Conservation (phyloP, 371 early-diverging fungal species). For the Mucor plumbeus region DNA sequence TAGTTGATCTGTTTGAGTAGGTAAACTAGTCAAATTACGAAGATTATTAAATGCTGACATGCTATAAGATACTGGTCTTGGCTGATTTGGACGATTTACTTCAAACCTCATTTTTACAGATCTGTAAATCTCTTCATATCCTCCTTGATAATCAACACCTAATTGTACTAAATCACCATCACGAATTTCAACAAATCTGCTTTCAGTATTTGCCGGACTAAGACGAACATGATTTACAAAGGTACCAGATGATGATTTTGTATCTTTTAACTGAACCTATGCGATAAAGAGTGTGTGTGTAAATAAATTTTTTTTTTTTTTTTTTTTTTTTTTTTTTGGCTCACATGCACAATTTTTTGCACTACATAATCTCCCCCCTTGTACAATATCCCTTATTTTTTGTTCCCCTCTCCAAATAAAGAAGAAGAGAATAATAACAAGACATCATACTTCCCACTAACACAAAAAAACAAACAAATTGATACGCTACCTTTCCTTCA, state of each 20-base stretch:
- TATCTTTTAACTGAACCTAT: constrained; percentile 60
- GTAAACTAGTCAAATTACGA: constrained; percentile 26
- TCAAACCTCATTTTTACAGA: constrained; percentile 86
- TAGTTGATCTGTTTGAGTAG: constrained; percentile 2
- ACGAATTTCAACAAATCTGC: constrained; percentile 77
- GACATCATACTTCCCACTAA: constrained; percentile 8
- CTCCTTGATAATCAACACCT: constrained; percentile 97
- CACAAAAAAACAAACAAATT: background rate
- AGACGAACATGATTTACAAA: constrained; percentile 93
- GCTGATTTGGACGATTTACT: constrained; percentile 62
- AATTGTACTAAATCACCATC: constrained; percentile 94
- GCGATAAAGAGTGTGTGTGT: background rate
- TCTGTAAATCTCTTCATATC: constrained; percentile 68
- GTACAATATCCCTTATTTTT: background rate
- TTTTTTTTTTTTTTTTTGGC: background rate
- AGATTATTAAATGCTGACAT: constrained; percentile 38
- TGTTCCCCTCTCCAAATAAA: background rate
- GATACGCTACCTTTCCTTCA: constrained; percentile 69
- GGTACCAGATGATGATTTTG: constrained; percentile 94
- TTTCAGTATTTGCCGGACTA: constrained; percentile 86
- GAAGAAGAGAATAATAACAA: background rate
- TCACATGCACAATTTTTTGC: constrained; percentile 22
- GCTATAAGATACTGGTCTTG: constrained; percentile 27
- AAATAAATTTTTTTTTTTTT: background rate
- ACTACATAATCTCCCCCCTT: constrained; percentile 11